Evolutionary conservation across 352 stramenopile genomes (phyloP), one percentile per base, ranked within the genome.

Genomic region (Pythium myriotylum): DNA sequence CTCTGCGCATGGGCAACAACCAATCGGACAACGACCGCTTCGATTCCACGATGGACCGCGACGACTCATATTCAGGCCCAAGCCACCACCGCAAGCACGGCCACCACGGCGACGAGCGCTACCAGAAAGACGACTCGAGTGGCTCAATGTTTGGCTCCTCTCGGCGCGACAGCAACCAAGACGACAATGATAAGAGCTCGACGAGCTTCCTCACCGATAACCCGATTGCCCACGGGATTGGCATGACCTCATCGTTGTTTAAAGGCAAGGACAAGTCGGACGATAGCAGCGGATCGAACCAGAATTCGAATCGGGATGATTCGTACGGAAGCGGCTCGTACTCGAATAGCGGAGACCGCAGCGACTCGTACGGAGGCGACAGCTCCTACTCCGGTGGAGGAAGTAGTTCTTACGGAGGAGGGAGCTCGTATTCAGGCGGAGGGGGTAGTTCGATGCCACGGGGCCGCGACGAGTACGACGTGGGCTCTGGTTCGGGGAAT

Each of bases 191-290:
- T 23, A 32, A 14, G 19, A 50, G 43, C n/a, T 32, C 43, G 43
- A 32, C 8, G 7, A 32, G 43, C 20, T 32, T 50, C 19, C 22
- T 50, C 8, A 47, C 41, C 8, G 43, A 50, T 16, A 50, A 50
- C 20, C 43, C 43, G 43, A 50, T 50, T 12, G 43, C 43, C 20
- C 43, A 50, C 43, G 43, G 43, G 6, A 50, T 50, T 23, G 43
- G 43, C 20, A 32, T 32, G 43, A 50, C 43, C 12, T 50, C 43
- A 23, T 50, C 43, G 43, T 23, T 50, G 43, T 50, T 50, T 23
- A 50, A 50, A 23, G 43, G 43, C 43, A 50, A 50, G 43, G n/a
- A 27, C 19, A 27, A 50, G 19, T 27, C n/a, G 19, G 22, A 50
- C 43, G 22, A 50, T 16, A 32, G 22, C 43, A 45, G 39, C 39